A percentile compares a stretch with the other conserved stretches of the same genome.
Evolutionary conservation across 441 rosid species (phyloP).

Genomic region (Iberis amara): DNA sequence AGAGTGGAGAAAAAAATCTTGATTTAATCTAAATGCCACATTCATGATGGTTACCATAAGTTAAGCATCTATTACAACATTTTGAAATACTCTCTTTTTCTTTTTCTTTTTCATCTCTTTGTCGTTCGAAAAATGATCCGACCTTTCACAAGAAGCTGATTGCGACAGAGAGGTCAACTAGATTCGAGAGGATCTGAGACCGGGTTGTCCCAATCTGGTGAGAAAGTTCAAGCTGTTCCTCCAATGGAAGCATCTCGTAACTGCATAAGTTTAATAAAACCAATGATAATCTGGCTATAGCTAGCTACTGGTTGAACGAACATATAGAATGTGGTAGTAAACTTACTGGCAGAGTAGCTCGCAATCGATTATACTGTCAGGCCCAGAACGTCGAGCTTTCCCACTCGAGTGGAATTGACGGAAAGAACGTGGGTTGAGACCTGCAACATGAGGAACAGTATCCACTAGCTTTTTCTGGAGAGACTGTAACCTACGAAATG

Average conservation of each 20-base stretch:
- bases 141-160: slow-evolving; percentile 74
- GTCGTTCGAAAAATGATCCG: slow-evolving; percentile 8
- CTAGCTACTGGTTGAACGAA: not conserved
- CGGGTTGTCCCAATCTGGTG: slow-evolving; percentile 84
- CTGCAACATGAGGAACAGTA: slow-evolving; percentile 89
- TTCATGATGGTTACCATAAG: too few species aligned
- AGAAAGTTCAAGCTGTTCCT: slow-evolving; percentile 85
- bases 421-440: slow-evolving; percentile 87
- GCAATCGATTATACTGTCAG: slow-evolving; percentile 90
- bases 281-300: not conserved
- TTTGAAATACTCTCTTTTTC: slow-evolving; percentile 8
- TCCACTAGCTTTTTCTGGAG: slow-evolving; percentile 88
- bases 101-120: not conserved
- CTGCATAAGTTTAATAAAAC: slow-evolving; percentile 40
- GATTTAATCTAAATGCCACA: slow-evolving; percentile 9
- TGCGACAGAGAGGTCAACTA: slow-evolving; percentile 74
- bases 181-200: slow-evolving; percentile 61
- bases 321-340: slow-evolving; percentile 18
- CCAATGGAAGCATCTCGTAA: slow-evolving; percentile 88
- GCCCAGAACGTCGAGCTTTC: slow-evolving; percentile 89
- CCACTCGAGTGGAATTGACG: slow-evolving; percentile 80
- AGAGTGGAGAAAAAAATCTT: slow-evolving; percentile 11
- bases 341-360: slow-evolving; percentile 91
- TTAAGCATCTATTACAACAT: slow-evolving; percentile 23
- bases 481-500: slow-evolving; percentile 92